Base-by-base conservation (phyloP, 306 rosid genomes). In the Sindora glabra region DNA sequence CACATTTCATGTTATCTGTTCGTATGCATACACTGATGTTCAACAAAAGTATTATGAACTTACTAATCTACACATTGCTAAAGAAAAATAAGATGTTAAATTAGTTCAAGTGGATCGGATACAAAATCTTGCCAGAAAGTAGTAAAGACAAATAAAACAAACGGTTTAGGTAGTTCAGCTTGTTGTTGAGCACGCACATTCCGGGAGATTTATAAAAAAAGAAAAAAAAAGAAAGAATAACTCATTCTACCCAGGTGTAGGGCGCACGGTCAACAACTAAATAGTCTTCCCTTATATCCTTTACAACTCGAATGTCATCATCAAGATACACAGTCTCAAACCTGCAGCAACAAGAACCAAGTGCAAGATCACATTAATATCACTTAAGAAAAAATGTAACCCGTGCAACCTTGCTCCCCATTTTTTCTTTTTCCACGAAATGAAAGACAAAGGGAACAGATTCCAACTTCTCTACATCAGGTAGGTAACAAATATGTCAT, bases 211-310 rank as follows among this genome's bases (percentile, higher is more conserved):
- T n/a, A n/a, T n/a, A n/a, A n/a, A n/a, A n/a, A n/a, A n/a, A n/a
- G n/a, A n/a, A n/a, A n/a, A n/a, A n/a, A n/a, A 37, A 19, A 8
- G 61, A n/a, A 52, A 46, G 39, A 40, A 36, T 6, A 42, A 17
- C 14, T 83, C 78, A 86, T 70, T 88, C 98, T 65, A 68, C 80
- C 96, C 96, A 92, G 56, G 48, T 44, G 71, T 79, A 88, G 10
- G 89, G 74, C 55, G 95, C 92, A 25, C 83, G 79, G 34, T 88
- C 94, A 11, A 86, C 98, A 41, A 92, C 81, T 73, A 92, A 72
- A 77, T 88, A 92, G 69, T 92, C 95, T 37, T 81, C 90, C 69
- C 92, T 77, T 42, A 91, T 83, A 66, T 91, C 98, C 78, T 92
- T 86, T 54, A 45, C 94, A 34, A 88, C 83, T 36, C 96, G 79